phyloP scores from a whole-genome alignment of 2,329 filamentous ascomycete species.

The Thielaviopsis musarum region DNA sequence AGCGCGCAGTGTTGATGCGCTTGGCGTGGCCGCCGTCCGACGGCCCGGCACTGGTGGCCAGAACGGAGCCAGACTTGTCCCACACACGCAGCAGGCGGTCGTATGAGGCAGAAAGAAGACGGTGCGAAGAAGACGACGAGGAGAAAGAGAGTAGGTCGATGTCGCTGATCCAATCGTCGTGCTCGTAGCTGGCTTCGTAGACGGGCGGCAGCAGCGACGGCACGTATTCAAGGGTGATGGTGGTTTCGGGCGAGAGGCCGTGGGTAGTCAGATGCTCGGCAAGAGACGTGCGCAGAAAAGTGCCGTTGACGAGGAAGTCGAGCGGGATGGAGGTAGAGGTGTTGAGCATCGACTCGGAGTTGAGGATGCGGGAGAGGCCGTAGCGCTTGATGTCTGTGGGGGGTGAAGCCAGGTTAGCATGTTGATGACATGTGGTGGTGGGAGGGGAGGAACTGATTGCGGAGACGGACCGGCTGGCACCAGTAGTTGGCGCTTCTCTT shows the following conservation, averaged over 20 bases:
- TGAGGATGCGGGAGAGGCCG: conserved; percentile 53
- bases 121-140: conserved; percentile 30
- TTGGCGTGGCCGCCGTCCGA: conserved; percentile 57
- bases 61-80: conserved; percentile 72
- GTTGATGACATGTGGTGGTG: neutral
- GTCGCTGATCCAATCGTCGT: conserved; percentile 90
- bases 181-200: conserved; percentile 83
- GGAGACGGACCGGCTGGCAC: conserved; percentile 37
- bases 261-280: conserved; percentile 78
- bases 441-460: neutral
- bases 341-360: conserved; percentile 54
- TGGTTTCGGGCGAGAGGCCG: conserved; percentile 78
- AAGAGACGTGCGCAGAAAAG: conserved; percentile 74
- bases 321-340: conserved; percentile 55
- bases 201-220: conserved; percentile 77
- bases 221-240: conserved; percentile 80
- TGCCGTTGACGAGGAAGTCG: conserved; percentile 91
- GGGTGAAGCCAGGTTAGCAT: neutral
- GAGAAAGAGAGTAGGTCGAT: conserved; percentile 65
- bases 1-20: conserved; percentile 67
- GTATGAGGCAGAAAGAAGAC: conserved; percentile 83
- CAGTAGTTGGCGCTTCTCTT: conserved; percentile 43
- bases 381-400: conserved; percentile 47
- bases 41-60: conserved; percentile 55
- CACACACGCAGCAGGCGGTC: conserved; percentile 80